phyloP scores from a whole-genome alignment of 306 rosid species.

The Cucurbita ficifolia region DNA sequence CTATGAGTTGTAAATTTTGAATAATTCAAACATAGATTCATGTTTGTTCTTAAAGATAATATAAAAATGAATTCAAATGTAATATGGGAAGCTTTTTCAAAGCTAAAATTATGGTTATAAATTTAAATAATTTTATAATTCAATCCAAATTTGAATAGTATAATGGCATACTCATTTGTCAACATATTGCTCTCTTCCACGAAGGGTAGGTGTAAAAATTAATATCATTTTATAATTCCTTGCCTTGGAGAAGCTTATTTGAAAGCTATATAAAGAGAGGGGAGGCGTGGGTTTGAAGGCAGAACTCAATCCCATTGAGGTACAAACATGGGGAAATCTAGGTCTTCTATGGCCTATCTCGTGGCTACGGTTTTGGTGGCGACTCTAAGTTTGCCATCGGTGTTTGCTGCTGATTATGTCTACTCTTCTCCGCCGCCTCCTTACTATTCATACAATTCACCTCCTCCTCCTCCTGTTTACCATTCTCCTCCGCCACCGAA shows the following conservation, averaged over 20 bases:
- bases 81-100: not conserved
- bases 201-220: not conserved
- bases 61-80: not conserved
- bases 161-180: not conserved
- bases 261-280: constrained; percentile 1
- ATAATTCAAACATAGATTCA: not conserved
- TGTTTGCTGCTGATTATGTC: not conserved
- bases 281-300: not conserved
- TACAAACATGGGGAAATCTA: not conserved
- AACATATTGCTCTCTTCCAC: not conserved
- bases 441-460: not conserved
- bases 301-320: not conserved
- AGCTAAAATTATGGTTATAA: not conserved
- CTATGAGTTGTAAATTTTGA: not conserved
- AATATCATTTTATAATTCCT: not conserved
- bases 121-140: not conserved
- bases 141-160: not conserved
- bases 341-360: not conserved
- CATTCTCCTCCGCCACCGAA: not conserved
- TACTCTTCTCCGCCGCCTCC: not conserved
- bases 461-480: not conserved
- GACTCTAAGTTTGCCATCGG: not conserved
- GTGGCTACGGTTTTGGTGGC: not conserved
- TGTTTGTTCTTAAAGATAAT: not conserved
- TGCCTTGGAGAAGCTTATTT: not conserved